A percentile compares a stretch with the other conserved stretches of the same genome.
These are phyloP conservation scores for Phytophthora nicotianae DNA, from an alignment of 352 stramenopile species.

Conservation along the genomic window DNA sequence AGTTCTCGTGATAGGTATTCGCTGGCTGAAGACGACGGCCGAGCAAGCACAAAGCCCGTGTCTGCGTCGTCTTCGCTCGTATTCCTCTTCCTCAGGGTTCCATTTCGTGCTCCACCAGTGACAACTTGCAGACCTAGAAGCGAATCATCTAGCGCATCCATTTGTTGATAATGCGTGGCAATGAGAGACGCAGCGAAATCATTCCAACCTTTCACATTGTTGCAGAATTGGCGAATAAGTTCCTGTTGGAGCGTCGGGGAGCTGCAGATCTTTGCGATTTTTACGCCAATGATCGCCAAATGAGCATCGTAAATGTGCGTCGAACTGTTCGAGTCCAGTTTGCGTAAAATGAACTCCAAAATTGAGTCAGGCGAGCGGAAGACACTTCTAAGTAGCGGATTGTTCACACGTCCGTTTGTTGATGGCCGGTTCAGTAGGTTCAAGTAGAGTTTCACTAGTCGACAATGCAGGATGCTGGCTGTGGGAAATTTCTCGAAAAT, in stretches of 20 bases:
- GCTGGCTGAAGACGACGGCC: slow-evolving; percentile 64
- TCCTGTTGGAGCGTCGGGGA: slow-evolving; percentile 75
- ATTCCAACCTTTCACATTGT: slow-evolving; percentile 60
- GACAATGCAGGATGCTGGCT: slow-evolving; percentile 76
- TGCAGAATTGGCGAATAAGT: slow-evolving; percentile 78
- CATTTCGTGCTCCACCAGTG: slow-evolving; percentile 19
- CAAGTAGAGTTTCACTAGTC: slow-evolving; percentile 71
- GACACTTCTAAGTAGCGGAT: slow-evolving; percentile 73
- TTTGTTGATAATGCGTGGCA: slow-evolving; percentile 77
- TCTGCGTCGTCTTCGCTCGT: slow-evolving; percentile 50
- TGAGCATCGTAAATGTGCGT: slow-evolving; percentile 72
- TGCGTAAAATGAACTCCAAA: slow-evolving; percentile 71
- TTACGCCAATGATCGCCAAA: slow-evolving; percentile 75
- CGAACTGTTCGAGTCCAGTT: slow-evolving; percentile 53
- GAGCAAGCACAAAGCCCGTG: slow-evolving; percentile 55
- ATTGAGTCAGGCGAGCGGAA: slow-evolving; percentile 75
- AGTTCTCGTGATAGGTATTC: slow-evolving; percentile 71
- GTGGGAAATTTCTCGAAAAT: slow-evolving; percentile 78
- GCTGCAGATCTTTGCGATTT: slow-evolving; percentile 84
- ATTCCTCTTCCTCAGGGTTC: slow-evolving; percentile 26
- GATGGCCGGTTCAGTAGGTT: slow-evolving; percentile 69
- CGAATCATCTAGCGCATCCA: slow-evolving; percentile 72
- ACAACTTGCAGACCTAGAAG: slow-evolving; percentile 35
- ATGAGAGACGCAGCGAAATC: slow-evolving; percentile 72
- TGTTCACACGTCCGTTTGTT: slow-evolving; percentile 69